Evolutionary conservation across 257 asterid species (phyloP).

Genomic region (Petrea volubilis): DNA sequence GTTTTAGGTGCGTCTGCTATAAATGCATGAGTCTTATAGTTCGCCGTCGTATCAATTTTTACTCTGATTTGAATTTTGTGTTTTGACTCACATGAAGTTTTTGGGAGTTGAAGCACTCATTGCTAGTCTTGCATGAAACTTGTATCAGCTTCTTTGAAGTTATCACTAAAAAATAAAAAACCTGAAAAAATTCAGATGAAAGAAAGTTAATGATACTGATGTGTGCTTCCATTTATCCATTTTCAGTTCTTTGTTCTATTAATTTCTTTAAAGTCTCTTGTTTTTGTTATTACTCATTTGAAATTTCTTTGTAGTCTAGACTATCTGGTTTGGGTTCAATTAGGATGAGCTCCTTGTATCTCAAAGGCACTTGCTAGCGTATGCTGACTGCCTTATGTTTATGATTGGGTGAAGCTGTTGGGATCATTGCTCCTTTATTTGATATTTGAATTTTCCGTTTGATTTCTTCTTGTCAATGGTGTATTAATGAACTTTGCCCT

Average conservation of each 20-base stretch:
- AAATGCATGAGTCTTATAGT: not conserved
- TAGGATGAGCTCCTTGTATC: not conserved
- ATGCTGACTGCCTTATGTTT: not conserved
- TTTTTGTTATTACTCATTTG: not conserved
- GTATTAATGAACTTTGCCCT: not conserved
- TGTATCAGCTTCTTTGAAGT: not conserved
- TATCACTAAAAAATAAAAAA: not conserved
- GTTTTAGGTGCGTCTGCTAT: not conserved
- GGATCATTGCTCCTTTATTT: not conserved
- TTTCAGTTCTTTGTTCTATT: not conserved
- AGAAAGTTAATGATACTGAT: not conserved
- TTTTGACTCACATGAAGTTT: not conserved
- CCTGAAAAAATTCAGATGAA: not conserved
- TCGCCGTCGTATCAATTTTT: too few relatives aligned
- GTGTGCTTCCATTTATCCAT: not conserved
- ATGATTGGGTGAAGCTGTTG: not conserved
- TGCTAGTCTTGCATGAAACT: conserved; percentile 11
- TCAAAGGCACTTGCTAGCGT: not conserved
- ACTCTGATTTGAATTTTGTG: not conserved
- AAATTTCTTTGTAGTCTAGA: not conserved
- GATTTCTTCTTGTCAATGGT: not conserved
- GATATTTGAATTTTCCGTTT: conserved; percentile 2
- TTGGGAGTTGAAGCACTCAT: not conserved
- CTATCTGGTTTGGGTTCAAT: conserved; percentile 1
- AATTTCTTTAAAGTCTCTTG: not conserved